These are phyloP conservation scores for Exobasidium cylindrosporum DNA, from an alignment of 1,284 basidiomycete species.

Conservation along the genomic window DNA sequence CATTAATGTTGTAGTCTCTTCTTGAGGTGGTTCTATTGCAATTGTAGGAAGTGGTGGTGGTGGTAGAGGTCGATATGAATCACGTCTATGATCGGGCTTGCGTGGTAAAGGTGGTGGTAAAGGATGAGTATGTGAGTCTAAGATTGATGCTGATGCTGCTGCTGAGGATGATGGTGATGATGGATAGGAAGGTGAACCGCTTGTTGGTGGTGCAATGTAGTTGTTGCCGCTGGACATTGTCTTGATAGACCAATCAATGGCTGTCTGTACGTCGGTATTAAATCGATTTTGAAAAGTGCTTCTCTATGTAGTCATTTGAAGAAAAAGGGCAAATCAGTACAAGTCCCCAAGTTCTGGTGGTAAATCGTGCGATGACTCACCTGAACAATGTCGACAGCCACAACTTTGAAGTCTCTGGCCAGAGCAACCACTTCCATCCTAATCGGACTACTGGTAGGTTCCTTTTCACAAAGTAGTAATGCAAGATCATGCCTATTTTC, in stretches of 20 bases:
- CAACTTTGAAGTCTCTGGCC: slow-evolving; percentile 58
- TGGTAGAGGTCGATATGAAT: neutral
- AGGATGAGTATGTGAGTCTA: too few species aligned
- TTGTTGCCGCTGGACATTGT: neutral
- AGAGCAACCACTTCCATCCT: slow-evolving; percentile 98
- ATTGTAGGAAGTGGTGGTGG: neutral
- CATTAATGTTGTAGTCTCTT: slow-evolving; percentile 7
- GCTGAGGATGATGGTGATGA: neutral
- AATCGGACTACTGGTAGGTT: slow-evolving; percentile 91
- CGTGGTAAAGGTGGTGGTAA: too few species aligned
- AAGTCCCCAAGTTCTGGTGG: too few species aligned
- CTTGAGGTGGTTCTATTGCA: neutral
- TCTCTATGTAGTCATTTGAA: slow-evolving; percentile 11
- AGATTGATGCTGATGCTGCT: neutral
- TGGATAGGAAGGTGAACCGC: neutral
- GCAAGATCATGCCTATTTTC: slow-evolving; percentile 75
- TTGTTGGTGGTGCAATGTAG: neutral
- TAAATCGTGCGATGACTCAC: neutral
- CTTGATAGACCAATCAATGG: slow-evolving; percentile 6
- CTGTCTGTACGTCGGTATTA: neutral
- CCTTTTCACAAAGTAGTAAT: slow-evolving; percentile 68
- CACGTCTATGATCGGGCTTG: neutral
- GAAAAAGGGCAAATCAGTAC: too few species aligned
- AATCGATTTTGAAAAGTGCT: slow-evolving; percentile 13
- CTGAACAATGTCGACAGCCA: slow-evolving; percentile 16